Percentiles rank a stretch among this genome's conserved stretches.
Evolutionary conservation across 352 stramenopile genomes (phyloP).

Genomic region (Thraustochytrium sp.): DNA sequence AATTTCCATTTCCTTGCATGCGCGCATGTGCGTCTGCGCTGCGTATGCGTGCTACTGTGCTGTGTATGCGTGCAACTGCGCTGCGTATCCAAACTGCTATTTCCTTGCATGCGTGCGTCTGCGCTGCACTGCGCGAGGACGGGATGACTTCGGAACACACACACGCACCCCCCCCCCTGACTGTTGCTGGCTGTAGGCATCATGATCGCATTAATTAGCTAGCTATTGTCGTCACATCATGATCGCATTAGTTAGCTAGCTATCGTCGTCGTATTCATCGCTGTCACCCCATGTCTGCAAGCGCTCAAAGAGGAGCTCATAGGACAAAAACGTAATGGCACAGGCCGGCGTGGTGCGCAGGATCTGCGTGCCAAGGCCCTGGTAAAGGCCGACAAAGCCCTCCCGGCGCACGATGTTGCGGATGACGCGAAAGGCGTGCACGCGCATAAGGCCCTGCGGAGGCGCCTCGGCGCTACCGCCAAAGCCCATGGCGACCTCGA

Average conservation of each 20-base stretch:
- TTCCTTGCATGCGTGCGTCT: too few species aligned
- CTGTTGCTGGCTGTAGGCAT: too few species aligned
- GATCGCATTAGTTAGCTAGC: background rate
- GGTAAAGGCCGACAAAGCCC: constrained; percentile 42
- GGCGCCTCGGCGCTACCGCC: background rate
- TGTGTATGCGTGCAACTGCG: too few species aligned
- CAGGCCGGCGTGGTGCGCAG: constrained; percentile 45
- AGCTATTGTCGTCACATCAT: background rate
- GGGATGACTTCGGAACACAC: too few species aligned
- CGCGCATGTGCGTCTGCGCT: too few species aligned
- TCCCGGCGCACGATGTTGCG: background rate
- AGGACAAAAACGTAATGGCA: constrained; percentile 41
- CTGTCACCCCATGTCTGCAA: background rate
- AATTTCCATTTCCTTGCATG: too few species aligned
- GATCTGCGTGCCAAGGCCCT: constrained; percentile 40
- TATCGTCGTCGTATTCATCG: background rate
- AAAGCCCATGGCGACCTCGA: background rate
- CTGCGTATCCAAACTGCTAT: too few species aligned
- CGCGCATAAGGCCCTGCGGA: background rate
- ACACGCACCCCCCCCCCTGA: too few species aligned
- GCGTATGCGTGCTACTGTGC: too few species aligned
- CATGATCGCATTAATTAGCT: too few species aligned
- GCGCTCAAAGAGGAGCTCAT: constrained; percentile 43
- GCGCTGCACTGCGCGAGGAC: too few species aligned
- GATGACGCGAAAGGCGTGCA: constrained; percentile 17